These are phyloP conservation scores for Diophrys sp. DNA, from an alignment of 73 alveolate species.

Conservation along the genomic window DNA sequence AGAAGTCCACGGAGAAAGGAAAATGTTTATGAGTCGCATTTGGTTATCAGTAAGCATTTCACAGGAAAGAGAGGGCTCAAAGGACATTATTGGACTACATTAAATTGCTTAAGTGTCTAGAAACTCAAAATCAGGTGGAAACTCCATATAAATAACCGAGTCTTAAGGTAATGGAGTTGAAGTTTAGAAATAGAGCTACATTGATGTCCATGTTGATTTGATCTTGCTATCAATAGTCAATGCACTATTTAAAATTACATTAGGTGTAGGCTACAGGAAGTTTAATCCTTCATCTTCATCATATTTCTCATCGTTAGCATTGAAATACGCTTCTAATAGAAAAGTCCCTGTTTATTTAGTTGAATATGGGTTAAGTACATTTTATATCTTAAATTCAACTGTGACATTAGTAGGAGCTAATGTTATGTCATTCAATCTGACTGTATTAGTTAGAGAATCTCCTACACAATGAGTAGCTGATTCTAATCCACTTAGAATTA, in stretches of 20 bases:
- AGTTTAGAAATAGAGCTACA: not conserved
- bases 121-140: not conserved
- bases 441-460: not conserved
- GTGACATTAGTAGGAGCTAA: not conserved
- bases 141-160: not conserved
- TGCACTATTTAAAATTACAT: too few relatives aligned
- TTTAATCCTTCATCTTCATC: not conserved
- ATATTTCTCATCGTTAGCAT: not conserved
- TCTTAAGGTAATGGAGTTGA: not conserved
- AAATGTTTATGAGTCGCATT: not conserved
- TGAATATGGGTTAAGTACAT: not conserved
- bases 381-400: not conserved
- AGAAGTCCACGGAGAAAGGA: not conserved
- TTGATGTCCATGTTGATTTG: not conserved
- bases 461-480: not conserved
- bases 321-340: not conserved
- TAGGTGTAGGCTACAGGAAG: not conserved
- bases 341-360: not conserved
- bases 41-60: not conserved
- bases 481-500: not conserved
- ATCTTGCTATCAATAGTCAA: not conserved
- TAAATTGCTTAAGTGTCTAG: not conserved
- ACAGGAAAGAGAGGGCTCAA: not conserved
- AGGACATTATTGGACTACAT: not conserved
- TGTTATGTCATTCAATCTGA: not conserved